These are phyloP conservation scores for Aspergillus candidus DNA, from an alignment of 2,329 filamentous ascomycete genomes.

Conservation along the genomic window DNA sequence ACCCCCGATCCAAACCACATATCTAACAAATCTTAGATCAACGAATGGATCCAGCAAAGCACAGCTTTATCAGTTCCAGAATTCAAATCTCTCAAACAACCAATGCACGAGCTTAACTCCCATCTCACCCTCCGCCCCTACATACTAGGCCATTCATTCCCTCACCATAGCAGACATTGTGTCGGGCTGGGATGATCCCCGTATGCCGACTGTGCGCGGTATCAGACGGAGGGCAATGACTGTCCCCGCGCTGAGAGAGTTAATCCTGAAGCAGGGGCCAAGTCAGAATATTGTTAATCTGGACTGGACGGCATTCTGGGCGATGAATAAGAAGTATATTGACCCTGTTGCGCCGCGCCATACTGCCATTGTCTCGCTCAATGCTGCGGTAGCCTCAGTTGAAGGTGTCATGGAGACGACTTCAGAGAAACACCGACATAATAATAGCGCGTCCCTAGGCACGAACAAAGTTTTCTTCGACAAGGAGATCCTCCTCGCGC, in stretches of 20 bases:
- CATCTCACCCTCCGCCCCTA: too few species aligned
- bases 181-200: slow-evolving; percentile 48
- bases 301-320: slow-evolving; percentile 47
- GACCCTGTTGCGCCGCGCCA: slow-evolving; percentile 69
- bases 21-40: too few species aligned
- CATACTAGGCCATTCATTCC: too few species aligned
- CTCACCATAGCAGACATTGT: slow-evolving; percentile 21
- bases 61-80: too few species aligned
- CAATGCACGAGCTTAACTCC: too few species aligned
- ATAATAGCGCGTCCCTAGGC: slow-evolving; percentile 80
- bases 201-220: slow-evolving; percentile 47
- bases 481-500: slow-evolving; percentile 71
- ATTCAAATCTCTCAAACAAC: too few species aligned
- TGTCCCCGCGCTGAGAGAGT: slow-evolving; percentile 44
- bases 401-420: slow-evolving; percentile 58
- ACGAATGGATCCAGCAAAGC: too few species aligned
- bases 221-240: slow-evolving; percentile 47
- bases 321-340: slow-evolving; percentile 71
- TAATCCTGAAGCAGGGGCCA: slow-evolving; percentile 46
- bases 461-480: slow-evolving; percentile 80
- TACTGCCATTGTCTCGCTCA: slow-evolving; percentile 65
- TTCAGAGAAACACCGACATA: slow-evolving; percentile 75
- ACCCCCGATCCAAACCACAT: too few species aligned
- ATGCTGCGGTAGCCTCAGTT: slow-evolving; percentile 64
- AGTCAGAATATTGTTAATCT: slow-evolving; percentile 45